Conservation (phyloP, 2,329 filamentous ascomycete genomes). For the Orbilia brochopaga region DNA sequence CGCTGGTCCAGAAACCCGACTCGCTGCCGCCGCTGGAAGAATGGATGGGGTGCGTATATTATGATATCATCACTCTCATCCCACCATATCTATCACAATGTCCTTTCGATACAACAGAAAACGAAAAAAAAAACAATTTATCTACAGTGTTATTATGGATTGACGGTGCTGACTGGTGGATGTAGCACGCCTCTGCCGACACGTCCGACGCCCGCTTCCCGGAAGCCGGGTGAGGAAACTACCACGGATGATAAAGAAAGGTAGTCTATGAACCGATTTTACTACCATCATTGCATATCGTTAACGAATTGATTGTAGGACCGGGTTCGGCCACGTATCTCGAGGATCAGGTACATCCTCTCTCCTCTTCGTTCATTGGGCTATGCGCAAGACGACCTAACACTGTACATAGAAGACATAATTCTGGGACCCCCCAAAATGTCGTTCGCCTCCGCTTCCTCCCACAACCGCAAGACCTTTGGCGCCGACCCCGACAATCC, state of each 20-base stretch:
- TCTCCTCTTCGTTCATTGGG: neutral
- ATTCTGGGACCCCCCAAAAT: slow-evolving; percentile 64
- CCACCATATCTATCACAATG: neutral
- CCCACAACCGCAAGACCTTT: slow-evolving; percentile 58
- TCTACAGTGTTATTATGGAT: too few species aligned
- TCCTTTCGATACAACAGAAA: too few species aligned
- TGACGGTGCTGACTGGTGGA: slow-evolving; percentile 25
- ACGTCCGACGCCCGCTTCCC: slow-evolving; percentile 37
- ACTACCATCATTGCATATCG: neutral
- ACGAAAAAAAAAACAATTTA: too few species aligned
- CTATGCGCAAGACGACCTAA: slow-evolving; percentile 13
- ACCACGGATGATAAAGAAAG: slow-evolving; percentile 45
- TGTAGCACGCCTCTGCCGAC: slow-evolving; percentile 45
- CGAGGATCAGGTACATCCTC: slow-evolving; percentile 53
- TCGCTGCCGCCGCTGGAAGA: slow-evolving; percentile 65
- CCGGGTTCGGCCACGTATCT: slow-evolving; percentile 52
- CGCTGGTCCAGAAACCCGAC: slow-evolving; percentile 63
- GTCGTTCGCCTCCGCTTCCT: slow-evolving; percentile 63
- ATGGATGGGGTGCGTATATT: slow-evolving; percentile 63
- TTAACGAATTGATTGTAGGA: slow-evolving; percentile 16
- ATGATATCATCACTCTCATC: slow-evolving; percentile 7
- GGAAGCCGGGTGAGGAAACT: slow-evolving; percentile 42
- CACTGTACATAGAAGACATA: slow-evolving; percentile 59
- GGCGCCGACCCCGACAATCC: slow-evolving; percentile 30
- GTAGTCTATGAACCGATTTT: slow-evolving; percentile 9